Evolutionary conservation across 192 early-diverging fungal genomes (phyloP).

Genomic region (Helicostylum pulchrum): DNA sequence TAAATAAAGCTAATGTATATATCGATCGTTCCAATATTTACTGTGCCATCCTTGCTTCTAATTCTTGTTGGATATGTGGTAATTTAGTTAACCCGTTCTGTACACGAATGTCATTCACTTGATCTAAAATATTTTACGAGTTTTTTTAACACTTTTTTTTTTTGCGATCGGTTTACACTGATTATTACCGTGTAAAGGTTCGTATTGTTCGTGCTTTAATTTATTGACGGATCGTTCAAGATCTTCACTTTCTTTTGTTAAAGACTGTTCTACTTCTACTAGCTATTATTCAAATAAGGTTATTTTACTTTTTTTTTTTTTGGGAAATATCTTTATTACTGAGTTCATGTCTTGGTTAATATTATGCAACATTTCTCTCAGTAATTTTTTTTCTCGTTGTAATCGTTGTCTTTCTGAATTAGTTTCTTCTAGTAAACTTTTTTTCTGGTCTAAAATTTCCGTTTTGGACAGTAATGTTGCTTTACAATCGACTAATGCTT

Average conservation of each 20-base stretch:
- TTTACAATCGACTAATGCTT: slow-evolving; percentile 29
- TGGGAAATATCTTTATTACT: slow-evolving; percentile 13
- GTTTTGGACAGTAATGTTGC: slow-evolving; percentile 16
- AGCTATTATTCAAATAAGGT: slow-evolving; percentile 7
- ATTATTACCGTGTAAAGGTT: slow-evolving; percentile 31
- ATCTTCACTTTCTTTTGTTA: slow-evolving; percentile 30
- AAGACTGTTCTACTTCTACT: slow-evolving; percentile 21
- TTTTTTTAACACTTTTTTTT: background rate
- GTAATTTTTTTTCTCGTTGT: slow-evolving; percentile 24
- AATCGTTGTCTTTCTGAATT: slow-evolving; percentile 26
- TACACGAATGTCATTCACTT: slow-evolving; percentile 28
- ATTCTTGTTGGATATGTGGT: slow-evolving; percentile 36
- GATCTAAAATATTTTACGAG: slow-evolving; percentile 10
- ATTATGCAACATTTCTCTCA: slow-evolving; percentile 33
- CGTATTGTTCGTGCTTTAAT: slow-evolving; percentile 28
- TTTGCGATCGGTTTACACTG: background rate
- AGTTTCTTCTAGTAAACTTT: slow-evolving; percentile 31
- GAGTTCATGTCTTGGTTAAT: slow-evolving; percentile 34
- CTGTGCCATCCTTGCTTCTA: slow-evolving; percentile 34
- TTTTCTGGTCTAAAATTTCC: slow-evolving; percentile 29
- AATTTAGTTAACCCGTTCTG: slow-evolving; percentile 25
- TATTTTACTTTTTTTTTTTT: background rate
- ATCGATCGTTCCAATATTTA: background rate
- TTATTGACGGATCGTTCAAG: slow-evolving; percentile 16
- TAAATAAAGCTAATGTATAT: background rate